Conservation (phyloP, 306 rosid species). For the Cucurbita pepo region DNA sequence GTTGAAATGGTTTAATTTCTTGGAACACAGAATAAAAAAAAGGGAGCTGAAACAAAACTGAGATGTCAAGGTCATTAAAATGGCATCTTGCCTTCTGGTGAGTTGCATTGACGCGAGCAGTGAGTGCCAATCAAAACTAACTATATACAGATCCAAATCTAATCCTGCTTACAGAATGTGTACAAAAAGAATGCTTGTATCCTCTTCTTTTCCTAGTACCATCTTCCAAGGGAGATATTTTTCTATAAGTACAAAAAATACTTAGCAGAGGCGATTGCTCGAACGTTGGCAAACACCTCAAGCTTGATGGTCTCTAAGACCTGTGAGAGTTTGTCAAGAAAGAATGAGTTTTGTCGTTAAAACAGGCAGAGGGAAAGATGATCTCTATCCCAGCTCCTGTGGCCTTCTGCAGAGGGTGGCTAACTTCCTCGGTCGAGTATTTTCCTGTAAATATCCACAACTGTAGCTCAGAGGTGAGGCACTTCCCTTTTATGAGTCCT, state of each 20-base stretch:
- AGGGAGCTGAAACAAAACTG: neutral
- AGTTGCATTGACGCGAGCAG: neutral
- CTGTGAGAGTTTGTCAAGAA: neutral
- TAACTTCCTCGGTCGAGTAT: neutral
- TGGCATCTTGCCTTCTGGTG: neutral
- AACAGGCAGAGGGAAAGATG: neutral
- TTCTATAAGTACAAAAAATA: slow-evolving; percentile 2
- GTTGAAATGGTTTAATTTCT: neutral
- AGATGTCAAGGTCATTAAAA: neutral
- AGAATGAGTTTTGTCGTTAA: neutral
- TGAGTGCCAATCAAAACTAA: neutral
- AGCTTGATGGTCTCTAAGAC: neutral
- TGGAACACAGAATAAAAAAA: neutral
- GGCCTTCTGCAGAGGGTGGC: neutral
- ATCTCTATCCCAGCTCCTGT: neutral
- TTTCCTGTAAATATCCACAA: slow-evolving; percentile 5
- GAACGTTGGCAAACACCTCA: neutral
- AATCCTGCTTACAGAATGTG: neutral
- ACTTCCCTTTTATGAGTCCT: slow-evolving; percentile 14
- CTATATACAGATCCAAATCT: slow-evolving; percentile 4
- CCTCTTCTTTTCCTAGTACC: neutral
- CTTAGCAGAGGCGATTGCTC: neutral
- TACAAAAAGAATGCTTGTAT: neutral
- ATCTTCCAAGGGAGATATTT: neutral
- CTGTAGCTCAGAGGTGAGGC: slow-evolving; percentile 23